Conservation (phyloP, 257 asterid species). For the Ehretia macrophylla region DNA sequence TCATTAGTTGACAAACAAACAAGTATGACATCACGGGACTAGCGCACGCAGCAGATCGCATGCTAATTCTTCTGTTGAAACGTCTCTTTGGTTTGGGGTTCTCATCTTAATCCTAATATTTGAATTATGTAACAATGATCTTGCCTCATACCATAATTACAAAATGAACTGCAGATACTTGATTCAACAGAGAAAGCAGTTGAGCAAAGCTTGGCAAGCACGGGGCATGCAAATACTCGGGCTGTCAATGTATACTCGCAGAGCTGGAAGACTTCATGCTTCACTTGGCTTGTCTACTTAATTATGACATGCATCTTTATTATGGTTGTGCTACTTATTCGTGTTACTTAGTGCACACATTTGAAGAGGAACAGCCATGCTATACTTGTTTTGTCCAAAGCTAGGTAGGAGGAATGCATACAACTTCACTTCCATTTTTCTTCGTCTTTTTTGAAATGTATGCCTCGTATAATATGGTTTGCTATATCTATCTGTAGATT, state of each 20-base stretch:
- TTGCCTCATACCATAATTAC: not conserved
- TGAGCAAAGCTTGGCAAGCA: constrained; percentile 86
- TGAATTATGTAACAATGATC: not conserved
- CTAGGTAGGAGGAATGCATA: not conserved
- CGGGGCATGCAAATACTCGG: constrained; percentile 65
- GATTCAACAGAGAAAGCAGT: constrained; percentile 89
- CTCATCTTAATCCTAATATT: not conserved
- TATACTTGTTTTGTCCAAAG: not conserved
- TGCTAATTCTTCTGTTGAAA: too few relatives aligned
- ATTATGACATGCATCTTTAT: constrained; percentile 62
- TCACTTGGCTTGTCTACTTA: constrained; percentile 70
- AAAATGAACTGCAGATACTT: constrained; percentile 47
- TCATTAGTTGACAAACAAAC: too few relatives aligned
- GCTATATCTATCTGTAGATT: too few relatives aligned
- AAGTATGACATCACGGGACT: too few relatives aligned
- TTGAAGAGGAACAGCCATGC: too few relatives aligned
- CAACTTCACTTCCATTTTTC: too few relatives aligned
- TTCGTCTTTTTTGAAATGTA: too few relatives aligned
- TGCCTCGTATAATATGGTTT: not conserved
- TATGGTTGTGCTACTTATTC: constrained; percentile 86
- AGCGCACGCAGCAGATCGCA: too few relatives aligned
- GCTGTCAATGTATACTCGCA: constrained; percentile 64
- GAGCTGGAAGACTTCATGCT: constrained; percentile 71
- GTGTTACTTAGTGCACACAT: constrained; percentile 42
- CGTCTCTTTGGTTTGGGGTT: too few relatives aligned